Percentiles rank a stretch among this genome's conserved stretches.
Evolutionary conservation across 192 early-diverging fungal genomes (phyloP).

Genomic region (Podila clonocystis): DNA sequence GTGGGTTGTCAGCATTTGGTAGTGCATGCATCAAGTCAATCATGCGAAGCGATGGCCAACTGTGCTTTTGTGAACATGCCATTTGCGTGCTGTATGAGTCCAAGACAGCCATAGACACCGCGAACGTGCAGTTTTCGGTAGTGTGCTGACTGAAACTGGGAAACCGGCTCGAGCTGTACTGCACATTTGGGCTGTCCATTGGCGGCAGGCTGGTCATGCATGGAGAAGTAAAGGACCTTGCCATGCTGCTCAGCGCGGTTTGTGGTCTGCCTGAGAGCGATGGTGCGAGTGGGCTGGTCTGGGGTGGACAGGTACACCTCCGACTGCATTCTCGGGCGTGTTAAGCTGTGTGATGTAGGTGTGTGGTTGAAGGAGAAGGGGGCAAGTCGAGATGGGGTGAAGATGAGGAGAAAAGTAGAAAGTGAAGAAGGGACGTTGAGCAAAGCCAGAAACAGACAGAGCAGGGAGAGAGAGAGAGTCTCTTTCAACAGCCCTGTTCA

Average conservation of each 20-base stretch:
- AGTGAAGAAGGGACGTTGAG: background rate
- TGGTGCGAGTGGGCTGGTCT: slow-evolving; percentile 10
- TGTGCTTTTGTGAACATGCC: slow-evolving; percentile 48
- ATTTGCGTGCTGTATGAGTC: slow-evolving; percentile 60
- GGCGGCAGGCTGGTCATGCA: slow-evolving; percentile 14
- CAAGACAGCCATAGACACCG: slow-evolving; percentile 65
- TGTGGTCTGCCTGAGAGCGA: slow-evolving; percentile 22
- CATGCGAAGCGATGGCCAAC: background rate
- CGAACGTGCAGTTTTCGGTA: slow-evolving; percentile 55
- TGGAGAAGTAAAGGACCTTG: slow-evolving; percentile 27
- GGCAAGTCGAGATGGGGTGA: background rate
- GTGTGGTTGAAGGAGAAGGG: background rate
- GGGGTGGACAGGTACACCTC: slow-evolving; percentile 37
- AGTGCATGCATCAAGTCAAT: background rate
- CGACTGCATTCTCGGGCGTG: slow-evolving; percentile 25
- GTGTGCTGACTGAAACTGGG: slow-evolving; percentile 50
- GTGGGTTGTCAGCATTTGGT: slow-evolving; percentile 3
- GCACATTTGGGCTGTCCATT: slow-evolving; percentile 36
- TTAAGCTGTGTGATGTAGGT: background rate
- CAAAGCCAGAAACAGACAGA: background rate
- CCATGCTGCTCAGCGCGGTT: slow-evolving; percentile 22
- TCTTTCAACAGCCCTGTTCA: too few relatives aligned
- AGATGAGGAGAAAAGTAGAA: background rate
- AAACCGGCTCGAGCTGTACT: slow-evolving; percentile 40
- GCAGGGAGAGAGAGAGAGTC: background rate